Evolutionary conservation across 2,329 filamentous ascomycete genomes (phyloP).

Genomic region (Lasiodiplodia gonubiensis): DNA sequence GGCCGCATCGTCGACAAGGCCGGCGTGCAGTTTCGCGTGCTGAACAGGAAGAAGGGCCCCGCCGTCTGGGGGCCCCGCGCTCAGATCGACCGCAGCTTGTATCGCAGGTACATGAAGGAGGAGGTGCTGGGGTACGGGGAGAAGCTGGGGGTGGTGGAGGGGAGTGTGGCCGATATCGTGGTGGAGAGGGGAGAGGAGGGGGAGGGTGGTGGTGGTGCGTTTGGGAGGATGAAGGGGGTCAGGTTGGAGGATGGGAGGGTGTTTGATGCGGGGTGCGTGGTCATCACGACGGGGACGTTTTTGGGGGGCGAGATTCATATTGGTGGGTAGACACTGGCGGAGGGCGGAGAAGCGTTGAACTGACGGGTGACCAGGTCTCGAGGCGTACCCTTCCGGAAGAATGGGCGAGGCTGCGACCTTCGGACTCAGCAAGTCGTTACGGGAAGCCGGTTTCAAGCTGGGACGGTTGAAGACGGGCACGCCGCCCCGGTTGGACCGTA

Average conservation of each 20-base stretch:
- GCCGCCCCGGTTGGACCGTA: constrained; percentile 81
- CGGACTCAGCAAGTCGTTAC: constrained; percentile 87
- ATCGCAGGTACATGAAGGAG: constrained; percentile 87
- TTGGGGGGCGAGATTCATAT: constrained; percentile 96
- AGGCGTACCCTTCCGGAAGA: constrained; percentile 82
- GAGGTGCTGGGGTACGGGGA: constrained; percentile 75
- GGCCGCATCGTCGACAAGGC: constrained; percentile 91
- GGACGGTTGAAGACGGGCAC: constrained; percentile 95
- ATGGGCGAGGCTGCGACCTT: constrained; percentile 95
- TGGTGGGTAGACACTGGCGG: constrained; percentile 47
- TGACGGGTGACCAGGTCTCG: constrained; percentile 58
- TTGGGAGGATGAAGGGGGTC: constrained; percentile 81
- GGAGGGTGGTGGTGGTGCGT: constrained; percentile 54
- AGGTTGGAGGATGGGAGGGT: constrained; percentile 86
- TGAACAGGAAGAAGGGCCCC: constrained; percentile 89
- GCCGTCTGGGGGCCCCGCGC: constrained; percentile 97
- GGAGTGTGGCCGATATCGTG: constrained; percentile 91
- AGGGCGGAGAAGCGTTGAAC: neutral
- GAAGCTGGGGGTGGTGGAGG: constrained; percentile 80
- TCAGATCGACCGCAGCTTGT: constrained; percentile 90
- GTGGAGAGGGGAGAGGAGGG: constrained; percentile 68
- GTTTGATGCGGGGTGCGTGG: constrained; percentile 77
- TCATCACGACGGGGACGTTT: constrained; percentile 97
- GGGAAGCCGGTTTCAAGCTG: constrained; percentile 84
- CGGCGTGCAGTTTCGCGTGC: constrained; percentile 87